Evolutionary conservation across 2,329 filamentous ascomycete genomes (phyloP).

Genomic region (Dothideomycetes sp.): DNA sequence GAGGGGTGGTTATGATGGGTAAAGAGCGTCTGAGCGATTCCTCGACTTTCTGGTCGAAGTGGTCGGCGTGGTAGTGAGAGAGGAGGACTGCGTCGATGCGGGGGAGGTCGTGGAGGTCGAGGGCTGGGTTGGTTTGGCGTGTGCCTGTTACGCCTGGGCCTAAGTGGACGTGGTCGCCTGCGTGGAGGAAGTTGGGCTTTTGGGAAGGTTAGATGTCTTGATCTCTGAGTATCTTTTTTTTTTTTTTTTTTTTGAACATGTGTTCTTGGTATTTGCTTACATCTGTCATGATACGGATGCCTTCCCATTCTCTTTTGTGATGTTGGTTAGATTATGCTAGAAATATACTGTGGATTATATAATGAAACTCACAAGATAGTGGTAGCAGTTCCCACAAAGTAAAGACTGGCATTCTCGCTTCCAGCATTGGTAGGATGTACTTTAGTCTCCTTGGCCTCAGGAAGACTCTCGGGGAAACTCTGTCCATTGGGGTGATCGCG

Average conservation of each 20-base stretch:
- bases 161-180: constrained; percentile 57
- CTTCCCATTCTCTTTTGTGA: constrained; percentile 37
- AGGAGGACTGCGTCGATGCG: constrained; percentile 51
- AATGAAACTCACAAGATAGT: constrained; percentile 34
- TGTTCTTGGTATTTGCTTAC: background rate
- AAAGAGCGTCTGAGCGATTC: constrained; percentile 42
- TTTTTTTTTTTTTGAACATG: too few species aligned
- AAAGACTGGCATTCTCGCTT: constrained; percentile 37
- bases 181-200: constrained; percentile 58
- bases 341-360: too few species aligned
- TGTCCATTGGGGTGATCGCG: constrained; percentile 25
- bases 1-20: constrained; percentile 55
- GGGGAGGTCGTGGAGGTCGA: constrained; percentile 52
- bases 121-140: constrained; percentile 49
- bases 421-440: constrained; percentile 32
- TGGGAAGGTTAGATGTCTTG: too few species aligned
- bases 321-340: too few species aligned
- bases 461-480: constrained; percentile 25
- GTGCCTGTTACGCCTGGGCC: constrained; percentile 52
- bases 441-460: constrained; percentile 37
- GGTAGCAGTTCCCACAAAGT: constrained; percentile 50
- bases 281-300: constrained; percentile 46
- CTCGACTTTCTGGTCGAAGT: constrained; percentile 48
- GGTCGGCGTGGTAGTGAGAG: constrained; percentile 56
- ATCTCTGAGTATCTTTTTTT: too few species aligned